A percentile compares a stretch with the other conserved stretches of the same genome.
phyloP scores from a whole-genome alignment of 805 yeast species.

The Suhomyces pyralidae region DNA sequence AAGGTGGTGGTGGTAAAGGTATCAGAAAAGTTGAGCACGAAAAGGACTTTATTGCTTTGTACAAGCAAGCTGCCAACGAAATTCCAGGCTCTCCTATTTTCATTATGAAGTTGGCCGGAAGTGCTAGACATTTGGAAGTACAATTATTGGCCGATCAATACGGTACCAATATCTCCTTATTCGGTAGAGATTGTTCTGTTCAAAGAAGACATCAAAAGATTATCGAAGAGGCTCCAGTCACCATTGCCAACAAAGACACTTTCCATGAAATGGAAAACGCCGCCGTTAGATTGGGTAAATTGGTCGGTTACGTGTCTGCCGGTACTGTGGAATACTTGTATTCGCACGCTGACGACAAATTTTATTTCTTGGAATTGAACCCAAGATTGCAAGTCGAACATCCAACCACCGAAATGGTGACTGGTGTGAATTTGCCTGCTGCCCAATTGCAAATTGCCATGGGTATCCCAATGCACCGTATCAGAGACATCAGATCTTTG shows the following conservation, averaged over 20 bases:
- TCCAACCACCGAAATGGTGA: conserved; percentile 99
- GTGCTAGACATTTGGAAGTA: conserved; percentile 97
- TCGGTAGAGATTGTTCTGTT: conserved; percentile 99
- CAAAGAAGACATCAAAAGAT: conserved; percentile 99
- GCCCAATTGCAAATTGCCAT: conserved; percentile 98
- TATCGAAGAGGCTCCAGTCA: conserved; percentile 99
- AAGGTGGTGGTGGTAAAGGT: conserved; percentile 99
- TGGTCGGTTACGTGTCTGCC: conserved; percentile 98
- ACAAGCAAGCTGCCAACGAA: conserved; percentile 94
- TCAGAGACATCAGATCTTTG: conserved; percentile 84
- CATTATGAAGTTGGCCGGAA: conserved; percentile 95
- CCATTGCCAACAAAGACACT: conserved; percentile 83
- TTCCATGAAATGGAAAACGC: conserved; percentile 93
- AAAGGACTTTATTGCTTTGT: conserved; percentile 69
- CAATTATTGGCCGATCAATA: conserved; percentile 97
- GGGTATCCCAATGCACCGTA: conserved; percentile 98
- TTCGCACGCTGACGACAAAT: conserved; percentile 90
- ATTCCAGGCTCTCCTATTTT: conserved; percentile 99
- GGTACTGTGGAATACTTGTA: conserved; percentile 98
- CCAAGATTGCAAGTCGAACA: conserved; percentile 99
- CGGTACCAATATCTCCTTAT: conserved; percentile 93
- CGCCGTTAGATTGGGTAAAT: conserved; percentile 93
- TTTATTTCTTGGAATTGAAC: conserved; percentile 93
- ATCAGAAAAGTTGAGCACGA: conserved; percentile 91
- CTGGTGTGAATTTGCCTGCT: conserved; percentile 97